These are phyloP conservation scores for Centaurea solstitialis DNA, from an alignment of 129 eudicot species.

Conservation along the genomic window DNA sequence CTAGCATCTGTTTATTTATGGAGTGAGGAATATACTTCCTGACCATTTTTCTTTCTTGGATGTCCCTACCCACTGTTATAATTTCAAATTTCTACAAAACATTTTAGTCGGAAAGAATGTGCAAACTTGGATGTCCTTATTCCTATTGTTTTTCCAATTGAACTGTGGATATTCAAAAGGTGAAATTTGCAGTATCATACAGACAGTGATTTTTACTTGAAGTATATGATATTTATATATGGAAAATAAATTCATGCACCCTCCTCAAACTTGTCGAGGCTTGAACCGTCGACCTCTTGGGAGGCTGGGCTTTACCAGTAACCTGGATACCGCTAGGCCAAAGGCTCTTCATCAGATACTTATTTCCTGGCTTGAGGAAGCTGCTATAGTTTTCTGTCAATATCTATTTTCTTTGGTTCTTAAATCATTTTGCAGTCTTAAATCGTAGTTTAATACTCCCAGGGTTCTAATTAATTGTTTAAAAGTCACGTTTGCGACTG, in stretches of 20 bases:
- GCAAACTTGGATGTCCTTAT: neutral
- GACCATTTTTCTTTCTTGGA: neutral
- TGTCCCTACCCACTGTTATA: neutral
- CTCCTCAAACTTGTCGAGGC: neutral
- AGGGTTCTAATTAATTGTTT: neutral
- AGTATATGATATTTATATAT: neutral
- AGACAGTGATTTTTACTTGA: neutral
- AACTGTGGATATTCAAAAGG: neutral
- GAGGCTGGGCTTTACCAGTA: neutral
- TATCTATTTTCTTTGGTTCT: neutral
- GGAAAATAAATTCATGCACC: neutral
- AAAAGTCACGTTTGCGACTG: neutral
- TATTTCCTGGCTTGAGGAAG: neutral
- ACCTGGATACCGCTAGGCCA: neutral
- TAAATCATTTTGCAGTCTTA: neutral
- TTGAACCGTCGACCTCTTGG: neutral
- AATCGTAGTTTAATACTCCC: neutral
- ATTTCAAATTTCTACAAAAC: neutral
- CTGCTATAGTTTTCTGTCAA: neutral
- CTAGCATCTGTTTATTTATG: neutral
- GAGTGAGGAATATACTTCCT: neutral
- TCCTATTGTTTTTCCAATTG: too few species aligned
- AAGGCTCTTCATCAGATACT: neutral
- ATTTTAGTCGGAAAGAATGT: neutral
- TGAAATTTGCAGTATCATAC: neutral